Evolutionary conservation across 1,139 yeast species (phyloP).

Genomic region (Blastobotrys persicus): DNA sequence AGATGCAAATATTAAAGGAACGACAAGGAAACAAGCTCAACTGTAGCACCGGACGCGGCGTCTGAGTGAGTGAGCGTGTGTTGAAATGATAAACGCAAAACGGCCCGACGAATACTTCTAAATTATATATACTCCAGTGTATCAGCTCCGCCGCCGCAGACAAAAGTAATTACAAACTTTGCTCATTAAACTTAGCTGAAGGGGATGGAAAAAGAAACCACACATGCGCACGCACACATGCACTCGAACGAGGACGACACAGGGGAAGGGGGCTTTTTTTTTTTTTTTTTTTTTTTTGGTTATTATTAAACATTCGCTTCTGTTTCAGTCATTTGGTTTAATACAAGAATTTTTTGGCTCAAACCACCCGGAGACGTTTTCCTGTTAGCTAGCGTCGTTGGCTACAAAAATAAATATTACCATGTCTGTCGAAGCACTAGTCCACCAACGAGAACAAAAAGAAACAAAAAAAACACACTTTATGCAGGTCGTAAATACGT

Average conservation of each 20-base stretch:
- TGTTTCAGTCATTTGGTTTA: not conserved
- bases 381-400: not conserved
- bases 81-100: not conserved
- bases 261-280: not conserved
- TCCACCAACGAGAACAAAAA: not conserved
- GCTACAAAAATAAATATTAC: not conserved
- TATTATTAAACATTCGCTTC: constrained; percentile 9
- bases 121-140: constrained; percentile 8
- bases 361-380: not conserved
- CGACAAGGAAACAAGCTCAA: not conserved
- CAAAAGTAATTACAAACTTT: constrained; percentile 9
- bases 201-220: constrained; percentile 4
- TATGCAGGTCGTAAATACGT: not conserved
- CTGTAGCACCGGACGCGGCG: not conserved
- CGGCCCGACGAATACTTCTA: constrained; percentile 8
- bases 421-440: not conserved
- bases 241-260: not conserved
- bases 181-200: constrained; percentile 7
- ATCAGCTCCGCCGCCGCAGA: not conserved
- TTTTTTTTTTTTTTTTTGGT: constrained; percentile 1
- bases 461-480: constrained; percentile 1
- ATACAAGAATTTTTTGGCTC: not conserved
- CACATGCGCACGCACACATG: constrained; percentile 2
- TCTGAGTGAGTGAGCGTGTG: not conserved
- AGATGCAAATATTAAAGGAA: not conserved